Base-by-base conservation (phyloP, 1,284 basidiomycete genomes). In the Apiotrichum laibachii region DNA sequence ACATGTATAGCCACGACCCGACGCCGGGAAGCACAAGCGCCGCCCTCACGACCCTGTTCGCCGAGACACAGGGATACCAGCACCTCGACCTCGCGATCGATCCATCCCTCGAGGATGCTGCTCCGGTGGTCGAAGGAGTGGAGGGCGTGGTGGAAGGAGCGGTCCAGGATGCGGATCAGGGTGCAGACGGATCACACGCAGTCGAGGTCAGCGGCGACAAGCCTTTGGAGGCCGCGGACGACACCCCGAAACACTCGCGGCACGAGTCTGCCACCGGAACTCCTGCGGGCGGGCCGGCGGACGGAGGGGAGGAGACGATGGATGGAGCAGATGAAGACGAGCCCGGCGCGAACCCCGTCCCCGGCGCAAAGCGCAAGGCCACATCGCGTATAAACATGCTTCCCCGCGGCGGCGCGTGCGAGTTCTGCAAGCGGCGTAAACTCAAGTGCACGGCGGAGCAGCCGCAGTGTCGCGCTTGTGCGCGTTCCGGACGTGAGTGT, bases 351-450 rank as follows among this genome's bases (percentile, higher is more conserved):
- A n/a, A 11, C 5, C 18, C 13, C 22, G 13, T 6, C 45, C 16
- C 51, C 52, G 3, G 55, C 60, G 4, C 34, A 22, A 77, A 75
- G 57, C 68, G 72, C 10, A 71, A 70, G 55, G 71, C 71, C 10
- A 73, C 75, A 5, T 68, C 67, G 16, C 61, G 75, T 33, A 67
- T 67, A 44, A 70, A 73, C 61, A 77, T 77, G 75, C 64, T 77
- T 7, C 65, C 73, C 10, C 67, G 77, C 50, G 77, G 77, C 10
- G 75, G 69, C 9, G 76, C 77, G 6, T 78, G 76, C 62, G 77
- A 79, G 59, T 79, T 77, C 52, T 79, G 77, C 61, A 79, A 79
- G 57, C 65, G 69, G n/a, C 68, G 77, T 19, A 79, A 78, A 54
- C 60, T 79, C 39, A 72, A 74, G 58, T 79, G 77, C 55, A 69